phyloP scores from a whole-genome alignment of 2,329 filamentous ascomycete species.

The Diaporthe capsici region DNA sequence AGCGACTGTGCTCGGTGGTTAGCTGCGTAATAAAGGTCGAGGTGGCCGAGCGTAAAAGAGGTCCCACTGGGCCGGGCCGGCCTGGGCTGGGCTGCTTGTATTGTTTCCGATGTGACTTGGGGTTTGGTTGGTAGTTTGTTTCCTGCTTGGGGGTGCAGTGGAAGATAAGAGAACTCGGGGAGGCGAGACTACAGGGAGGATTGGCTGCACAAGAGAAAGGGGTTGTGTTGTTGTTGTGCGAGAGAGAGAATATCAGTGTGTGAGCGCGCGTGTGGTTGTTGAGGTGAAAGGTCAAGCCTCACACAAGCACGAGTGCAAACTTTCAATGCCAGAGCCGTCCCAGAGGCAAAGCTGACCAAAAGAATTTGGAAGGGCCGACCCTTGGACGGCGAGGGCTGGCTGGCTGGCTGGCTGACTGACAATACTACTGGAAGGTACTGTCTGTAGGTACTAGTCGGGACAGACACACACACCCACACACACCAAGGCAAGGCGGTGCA shows the following conservation, averaged over 20 bases:
- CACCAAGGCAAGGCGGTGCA: constrained; percentile 11
- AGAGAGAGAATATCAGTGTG: neutral
- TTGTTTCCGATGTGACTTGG: constrained; percentile 12
- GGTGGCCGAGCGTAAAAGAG: constrained; percentile 11
- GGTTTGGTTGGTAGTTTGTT: neutral
- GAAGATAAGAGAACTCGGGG: neutral
- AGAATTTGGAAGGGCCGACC: constrained; percentile 16
- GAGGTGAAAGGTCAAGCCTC: constrained; percentile 21
- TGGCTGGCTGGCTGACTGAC: constrained; percentile 6
- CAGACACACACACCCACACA: neutral
- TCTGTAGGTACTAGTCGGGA: constrained; percentile 1
- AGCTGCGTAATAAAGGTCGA: constrained; percentile 22
- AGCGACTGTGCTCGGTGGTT: constrained; percentile 2
- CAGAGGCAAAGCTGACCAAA: constrained; percentile 33
- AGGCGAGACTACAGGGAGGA: neutral
- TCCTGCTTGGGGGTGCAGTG: neutral
- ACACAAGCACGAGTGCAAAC: constrained; percentile 16
- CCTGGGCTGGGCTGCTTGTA: constrained; percentile 10
- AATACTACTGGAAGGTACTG: neutral
- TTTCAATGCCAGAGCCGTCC: constrained; percentile 27
- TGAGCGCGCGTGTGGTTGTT: constrained; percentile 5
- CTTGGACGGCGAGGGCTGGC: constrained; percentile 6
- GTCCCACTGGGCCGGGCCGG: constrained; percentile 13
- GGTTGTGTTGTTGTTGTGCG: neutral
- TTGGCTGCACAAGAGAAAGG: neutral